Evolutionary conservation across 108 stramenopile species (phyloP), one percentile per base, ranked within the genome.

Genomic region (Stephanodiscus triporus): DNA sequence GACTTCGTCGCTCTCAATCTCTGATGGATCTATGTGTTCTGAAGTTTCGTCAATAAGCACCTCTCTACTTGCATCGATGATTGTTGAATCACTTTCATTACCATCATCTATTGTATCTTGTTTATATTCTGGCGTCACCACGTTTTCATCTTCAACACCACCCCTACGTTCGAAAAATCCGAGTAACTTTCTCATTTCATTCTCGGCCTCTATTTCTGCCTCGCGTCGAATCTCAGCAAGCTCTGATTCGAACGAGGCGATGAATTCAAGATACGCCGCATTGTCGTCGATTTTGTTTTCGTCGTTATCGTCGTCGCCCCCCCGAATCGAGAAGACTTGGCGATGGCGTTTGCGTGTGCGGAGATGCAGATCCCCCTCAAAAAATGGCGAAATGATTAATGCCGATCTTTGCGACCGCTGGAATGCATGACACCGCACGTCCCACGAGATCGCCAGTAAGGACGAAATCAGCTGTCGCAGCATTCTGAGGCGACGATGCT

Each of bases 161-260:
- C 19, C 13, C 2, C 32, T 58, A 20, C 29, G 14, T 6, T 78
- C 50, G 32, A 72, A 24, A 30, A 80, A 43, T 30, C 63, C 48
- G 47, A 48, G 68, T 36, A 80, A 11, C 40, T 70, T 74, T 59
- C 70, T 26, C 63, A 80, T 74, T 69, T 80, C 79, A 64, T 68
- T 58, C 68, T 80, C 72, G 0, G 79, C 63, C 50, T 80, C 79
- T 54, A 74, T 57, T 65, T 80, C 79, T 4, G 73, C 79, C 14
- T 80, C 63, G 19, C 54, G 72, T 50, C 72, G 48, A 47, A 80
- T 80, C 69, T 80, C 73, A n/a, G 63, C 54, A 24, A 80, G 72
- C 36, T 80, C 73, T 30, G 79, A 73, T 74, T 80, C 79, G 70
- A 80, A 80, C 0, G 79, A 80, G 32, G 72, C 51, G 27, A 80